Percentiles rank a stretch among this genome's conserved stretches.
Conservation (phyloP, 129 eudicot genomes). For the Solidago caesia region DNA sequence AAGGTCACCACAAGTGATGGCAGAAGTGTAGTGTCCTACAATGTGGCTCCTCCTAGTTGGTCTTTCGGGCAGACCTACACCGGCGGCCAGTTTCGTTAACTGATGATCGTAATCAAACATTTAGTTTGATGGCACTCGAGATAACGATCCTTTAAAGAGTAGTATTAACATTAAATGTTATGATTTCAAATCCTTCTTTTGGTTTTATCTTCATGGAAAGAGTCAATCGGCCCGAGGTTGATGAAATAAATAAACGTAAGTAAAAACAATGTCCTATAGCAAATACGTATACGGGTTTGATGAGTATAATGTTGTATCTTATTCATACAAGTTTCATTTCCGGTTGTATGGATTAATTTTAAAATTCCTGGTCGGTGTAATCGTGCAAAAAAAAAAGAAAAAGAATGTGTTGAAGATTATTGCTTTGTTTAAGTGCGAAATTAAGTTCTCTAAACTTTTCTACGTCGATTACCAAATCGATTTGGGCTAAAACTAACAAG, state of each 20-base stretch:
- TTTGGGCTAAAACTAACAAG: too few relatives aligned
- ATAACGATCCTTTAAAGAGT: neutral
- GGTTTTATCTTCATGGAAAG: neutral
- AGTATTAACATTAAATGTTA: constrained; percentile 17
- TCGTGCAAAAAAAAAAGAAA: neutral
- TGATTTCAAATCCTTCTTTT: constrained; percentile 18
- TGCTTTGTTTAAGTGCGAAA: neutral
- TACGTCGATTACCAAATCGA: neutral
- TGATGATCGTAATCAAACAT: neutral
- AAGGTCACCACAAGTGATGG: constrained; percentile 77
- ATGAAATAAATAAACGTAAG: constrained; percentile 11
- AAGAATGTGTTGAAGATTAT: neutral
- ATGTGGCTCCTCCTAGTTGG: constrained; percentile 61
- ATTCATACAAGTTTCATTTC: constrained; percentile 4
- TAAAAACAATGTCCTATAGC: constrained; percentile 8
- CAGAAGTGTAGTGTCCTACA: constrained; percentile 60
- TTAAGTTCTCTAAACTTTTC: neutral
- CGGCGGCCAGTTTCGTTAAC: constrained; percentile 59
- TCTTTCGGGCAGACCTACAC: constrained; percentile 72
- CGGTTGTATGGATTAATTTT: constrained; percentile 19
- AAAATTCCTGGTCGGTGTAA: constrained; percentile 20
- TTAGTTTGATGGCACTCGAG: constrained; percentile 8
- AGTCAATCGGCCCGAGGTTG: neutral
- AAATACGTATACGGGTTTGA: constrained; percentile 24
- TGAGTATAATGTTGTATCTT: constrained; percentile 22